Conservation (phyloP, 495 filamentous ascomycete genomes). For the Penicillium alfredii region DNA sequence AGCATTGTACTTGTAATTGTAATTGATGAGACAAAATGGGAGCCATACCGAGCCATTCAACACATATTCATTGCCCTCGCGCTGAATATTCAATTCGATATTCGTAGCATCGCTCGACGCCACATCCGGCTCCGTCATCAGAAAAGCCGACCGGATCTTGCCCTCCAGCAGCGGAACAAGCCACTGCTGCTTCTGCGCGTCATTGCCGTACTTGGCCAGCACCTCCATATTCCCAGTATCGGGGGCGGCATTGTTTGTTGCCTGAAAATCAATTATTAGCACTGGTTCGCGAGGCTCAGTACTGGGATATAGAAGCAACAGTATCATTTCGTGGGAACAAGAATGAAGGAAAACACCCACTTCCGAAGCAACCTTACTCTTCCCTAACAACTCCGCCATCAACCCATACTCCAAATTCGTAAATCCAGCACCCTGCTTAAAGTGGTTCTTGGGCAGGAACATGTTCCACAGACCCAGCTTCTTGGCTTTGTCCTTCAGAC, state of each 20-base stretch:
- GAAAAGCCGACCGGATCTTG: slow-evolving; percentile 79
- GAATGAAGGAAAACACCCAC: slow-evolving; percentile 19
- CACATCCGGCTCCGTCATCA: slow-evolving; percentile 88
- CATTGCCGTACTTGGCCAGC: slow-evolving; percentile 85
- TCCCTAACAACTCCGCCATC: slow-evolving; percentile 87
- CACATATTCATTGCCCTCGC: slow-evolving; percentile 75
- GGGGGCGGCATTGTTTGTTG: slow-evolving; percentile 84
- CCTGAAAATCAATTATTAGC: slow-evolving; percentile 31
- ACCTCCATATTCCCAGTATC: slow-evolving; percentile 98
- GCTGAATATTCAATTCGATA: slow-evolving; percentile 73
- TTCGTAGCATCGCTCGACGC: slow-evolving; percentile 86
- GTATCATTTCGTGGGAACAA: slow-evolving; percentile 1
- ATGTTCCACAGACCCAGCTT: slow-evolving; percentile 95
- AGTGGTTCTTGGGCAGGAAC: slow-evolving; percentile 92
- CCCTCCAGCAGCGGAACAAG: slow-evolving; percentile 77
- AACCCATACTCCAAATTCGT: slow-evolving; percentile 88
- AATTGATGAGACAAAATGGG: neutral
- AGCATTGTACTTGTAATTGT: neutral
- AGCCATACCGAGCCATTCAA: slow-evolving; percentile 70
- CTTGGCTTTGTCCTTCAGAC: slow-evolving; percentile 77
- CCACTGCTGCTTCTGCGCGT: slow-evolving; percentile 85
- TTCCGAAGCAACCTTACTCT: slow-evolving; percentile 71
- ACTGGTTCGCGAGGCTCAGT: too few species aligned
- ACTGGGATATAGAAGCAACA: neutral
- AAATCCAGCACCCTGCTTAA: slow-evolving; percentile 87